Base-by-base conservation (phyloP, 139 green algal species). In the Penium margaritaceum region DNA sequence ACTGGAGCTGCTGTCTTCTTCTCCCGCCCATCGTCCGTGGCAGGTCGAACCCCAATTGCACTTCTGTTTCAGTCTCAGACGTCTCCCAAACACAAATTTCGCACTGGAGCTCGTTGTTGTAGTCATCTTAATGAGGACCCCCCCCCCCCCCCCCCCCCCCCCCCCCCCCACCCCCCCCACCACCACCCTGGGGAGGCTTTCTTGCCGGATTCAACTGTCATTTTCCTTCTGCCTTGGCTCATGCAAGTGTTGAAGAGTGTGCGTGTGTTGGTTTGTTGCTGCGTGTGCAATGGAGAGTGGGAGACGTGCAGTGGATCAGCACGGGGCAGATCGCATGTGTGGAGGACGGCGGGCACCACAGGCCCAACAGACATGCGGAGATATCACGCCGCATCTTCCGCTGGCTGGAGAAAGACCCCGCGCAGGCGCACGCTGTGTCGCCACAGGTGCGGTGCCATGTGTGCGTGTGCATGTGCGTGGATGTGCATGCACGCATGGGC, bases 311-410 rank as follows among this genome's bases (percentile, higher is more conserved):
- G 53, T 96, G 90, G 91, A 85, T 99, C 55, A 89, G 80, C 80
- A 93, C 85, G 3, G 94, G 93, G 5, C 88, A 90, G 12, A 88
- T 99, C 35, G 24, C 67, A 3, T 97, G 94, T 72, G 90, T 89
- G 7, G 94, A 99, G 83, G 85, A 84, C 24, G 93, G 93, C n/a
- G 86, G 89, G n/a, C 94, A 99, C 85, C 85, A 91, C 80, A 80
- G 94, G 3, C 94, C 94, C 54, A 96, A 96, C 83, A 84, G 87
- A 63, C 94, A 98, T 74, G 92, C 94, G 0, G 84, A 94, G 71
- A 71, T 90, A 60, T 77, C 87, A 1, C 77, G 87, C 47, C 27
- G 81, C 36, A 96, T 96, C 53, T 98, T 97, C 87, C 53, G 74
- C 32, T 44, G 15, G 24, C 61, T 82, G 3, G 75, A 82, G 68